These are phyloP conservation scores for Malania oleifera DNA, from an alignment of 164 flowering plant genomes.

Conservation along the genomic window DNA sequence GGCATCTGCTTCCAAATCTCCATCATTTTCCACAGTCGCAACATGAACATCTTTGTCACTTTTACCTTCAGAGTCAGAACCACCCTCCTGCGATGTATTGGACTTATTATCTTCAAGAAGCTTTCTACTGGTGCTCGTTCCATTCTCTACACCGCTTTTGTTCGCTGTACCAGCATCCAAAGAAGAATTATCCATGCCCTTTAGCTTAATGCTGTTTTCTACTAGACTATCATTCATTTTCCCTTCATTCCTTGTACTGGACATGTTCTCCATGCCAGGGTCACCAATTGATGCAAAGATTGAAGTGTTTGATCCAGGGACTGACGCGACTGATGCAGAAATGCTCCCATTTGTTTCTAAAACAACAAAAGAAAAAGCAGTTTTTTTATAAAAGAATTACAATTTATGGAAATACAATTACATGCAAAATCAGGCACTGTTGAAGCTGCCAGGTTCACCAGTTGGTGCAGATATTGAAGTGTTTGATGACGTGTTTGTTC, in stretches of 20 bases:
- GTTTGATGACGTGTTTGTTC: too few relatives aligned
- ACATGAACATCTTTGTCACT: conserved; percentile 25
- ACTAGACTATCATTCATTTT: conserved; percentile 31
- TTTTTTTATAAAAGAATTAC: too few relatives aligned
- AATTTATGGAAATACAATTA: too few relatives aligned
- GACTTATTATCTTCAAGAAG: conserved; percentile 63
- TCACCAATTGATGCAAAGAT: conserved; percentile 20
- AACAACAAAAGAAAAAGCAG: too few relatives aligned
- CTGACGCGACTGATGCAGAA: conserved; percentile 22
- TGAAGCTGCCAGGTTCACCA: conserved; percentile 14
- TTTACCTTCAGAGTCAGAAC: conserved; percentile 32
- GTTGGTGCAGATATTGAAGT: conserved; percentile 20
- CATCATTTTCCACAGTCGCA: conserved; percentile 83
- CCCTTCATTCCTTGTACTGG: conserved; percentile 30
- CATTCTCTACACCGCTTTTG: conserved; percentile 22
- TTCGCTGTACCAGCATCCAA: conserved; percentile 22
- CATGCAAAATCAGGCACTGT: too few relatives aligned
- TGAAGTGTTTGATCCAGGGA: conserved; percentile 23
- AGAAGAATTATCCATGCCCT: conserved; percentile 32
- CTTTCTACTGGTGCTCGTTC: conserved; percentile 46
- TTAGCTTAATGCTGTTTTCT: conserved; percentile 35
- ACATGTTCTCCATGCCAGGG: conserved; percentile 19
- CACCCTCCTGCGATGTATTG: conserved; percentile 28
- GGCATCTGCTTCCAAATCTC: conserved; percentile 76
- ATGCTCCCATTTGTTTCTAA: conserved; percentile 36